Evolutionary conservation across 345 rosid species (phyloP).

Genomic region (Pseudoturritis turrita): DNA sequence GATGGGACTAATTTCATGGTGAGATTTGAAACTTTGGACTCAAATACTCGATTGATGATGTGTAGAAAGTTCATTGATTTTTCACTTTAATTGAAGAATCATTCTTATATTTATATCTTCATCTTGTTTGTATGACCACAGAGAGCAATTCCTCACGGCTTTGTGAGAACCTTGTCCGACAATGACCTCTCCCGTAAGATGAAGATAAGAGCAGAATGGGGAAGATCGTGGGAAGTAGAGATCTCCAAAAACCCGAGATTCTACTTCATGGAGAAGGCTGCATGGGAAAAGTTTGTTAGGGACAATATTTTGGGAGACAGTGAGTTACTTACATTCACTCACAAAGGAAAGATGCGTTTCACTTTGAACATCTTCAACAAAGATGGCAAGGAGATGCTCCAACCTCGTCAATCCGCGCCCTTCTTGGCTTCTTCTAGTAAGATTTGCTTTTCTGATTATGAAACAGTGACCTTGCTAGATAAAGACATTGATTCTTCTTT

Average conservation of each 20-base stretch:
- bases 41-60: no score
- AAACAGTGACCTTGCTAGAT: not conserved
- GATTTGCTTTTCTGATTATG: not conserved
- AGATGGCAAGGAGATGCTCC: not conserved
- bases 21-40: no score
- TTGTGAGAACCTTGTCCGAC: not conserved
- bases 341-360: not conserved
- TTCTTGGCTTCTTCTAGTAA: not conserved
- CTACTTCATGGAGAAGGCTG: not conserved
- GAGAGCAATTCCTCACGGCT: constrained; percentile 3
- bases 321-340: not conserved
- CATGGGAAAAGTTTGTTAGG: constrained; percentile 4
- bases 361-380: not conserved
- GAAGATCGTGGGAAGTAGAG: not conserved
- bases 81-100: no score
- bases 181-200: not conserved
- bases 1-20: not conserved
- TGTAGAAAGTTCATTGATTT: no score
- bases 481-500: not conserved
- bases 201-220: not conserved
- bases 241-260: not conserved
- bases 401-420: not conserved
- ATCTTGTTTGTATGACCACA: not conserved
- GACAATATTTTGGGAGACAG: not conserved
- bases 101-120: no score